phyloP scores from a whole-genome alignment of 305 asterid species.

The Euphrasia arctica region DNA sequence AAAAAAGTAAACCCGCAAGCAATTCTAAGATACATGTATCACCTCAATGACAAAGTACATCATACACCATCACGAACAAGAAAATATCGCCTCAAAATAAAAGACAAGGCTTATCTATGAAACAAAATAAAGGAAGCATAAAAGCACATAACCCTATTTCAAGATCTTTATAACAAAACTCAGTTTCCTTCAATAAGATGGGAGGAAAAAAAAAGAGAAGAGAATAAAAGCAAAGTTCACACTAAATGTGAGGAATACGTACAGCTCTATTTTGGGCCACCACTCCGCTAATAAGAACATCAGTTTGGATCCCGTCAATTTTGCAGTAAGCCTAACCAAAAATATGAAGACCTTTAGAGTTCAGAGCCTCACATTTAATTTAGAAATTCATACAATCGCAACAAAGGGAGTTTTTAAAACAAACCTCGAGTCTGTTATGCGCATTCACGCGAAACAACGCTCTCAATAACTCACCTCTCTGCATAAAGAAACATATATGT shows the following conservation, averaged over 20 bases:
- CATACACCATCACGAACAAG: not conserved
- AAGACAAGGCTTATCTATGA: not conserved
- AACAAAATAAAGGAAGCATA: not conserved
- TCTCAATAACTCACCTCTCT: constrained; percentile 60
- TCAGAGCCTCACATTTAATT: constrained; percentile 16
- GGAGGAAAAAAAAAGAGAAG: not conserved
- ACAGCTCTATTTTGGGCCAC: constrained; percentile 82
- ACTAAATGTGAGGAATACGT: constrained; percentile 31
- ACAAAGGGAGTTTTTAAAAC: constrained; percentile 16
- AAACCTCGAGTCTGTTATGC: constrained; percentile 78
- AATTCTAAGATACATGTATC: not conserved
- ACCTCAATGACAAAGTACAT: not conserved
- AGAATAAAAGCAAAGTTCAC: not conserved
- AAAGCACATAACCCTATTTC: not conserved
- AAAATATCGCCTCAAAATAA: not conserved
- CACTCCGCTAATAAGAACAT: constrained; percentile 53
- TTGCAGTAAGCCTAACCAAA: constrained; percentile 67
- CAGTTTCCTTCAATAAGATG: not conserved
- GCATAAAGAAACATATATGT: constrained; percentile 27
- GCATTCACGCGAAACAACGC: constrained; percentile 82
- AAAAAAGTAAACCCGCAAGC: not conserved
- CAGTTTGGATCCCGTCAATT: constrained; percentile 61
- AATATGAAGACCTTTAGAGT: constrained; percentile 24
- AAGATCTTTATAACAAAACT: not conserved
- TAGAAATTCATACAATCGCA: constrained; percentile 9